A percentile compares a stretch with the other conserved stretches of the same genome.
Evolutionary conservation across 1,284 basidiomycete species (phyloP).

Genomic region (Ganoderma boninense): DNA sequence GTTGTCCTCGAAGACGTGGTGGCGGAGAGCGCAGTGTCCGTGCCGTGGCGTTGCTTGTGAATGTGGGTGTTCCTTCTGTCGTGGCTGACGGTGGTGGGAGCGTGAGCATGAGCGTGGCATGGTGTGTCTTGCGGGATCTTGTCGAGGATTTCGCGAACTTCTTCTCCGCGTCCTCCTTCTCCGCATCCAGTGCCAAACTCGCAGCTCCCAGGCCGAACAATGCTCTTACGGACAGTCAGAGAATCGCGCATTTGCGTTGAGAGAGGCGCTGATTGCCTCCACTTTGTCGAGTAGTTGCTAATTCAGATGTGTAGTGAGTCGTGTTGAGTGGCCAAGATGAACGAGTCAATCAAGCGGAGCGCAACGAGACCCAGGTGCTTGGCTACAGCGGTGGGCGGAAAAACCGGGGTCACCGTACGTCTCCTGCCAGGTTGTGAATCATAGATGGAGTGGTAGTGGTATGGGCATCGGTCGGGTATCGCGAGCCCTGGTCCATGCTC

Average conservation of each 20-base stretch:
- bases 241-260: slow-evolving; percentile 33
- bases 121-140: slow-evolving; percentile 37
- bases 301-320: slow-evolving; percentile 68
- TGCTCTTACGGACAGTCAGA: slow-evolving; percentile 53
- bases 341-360: slow-evolving; percentile 65
- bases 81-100: not conserved
- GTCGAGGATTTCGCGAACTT: slow-evolving; percentile 43
- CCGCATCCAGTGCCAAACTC: slow-evolving; percentile 61
- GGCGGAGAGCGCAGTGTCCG: not conserved
- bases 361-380: slow-evolving; percentile 70
- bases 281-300: slow-evolving; percentile 56
- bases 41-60: not conserved
- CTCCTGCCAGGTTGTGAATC: slow-evolving; percentile 79
- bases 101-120: not conserved
- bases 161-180: slow-evolving; percentile 52
- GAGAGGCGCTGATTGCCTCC: slow-evolving; percentile 37
- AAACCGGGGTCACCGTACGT: slow-evolving; percentile 77
- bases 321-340: slow-evolving; percentile 78
- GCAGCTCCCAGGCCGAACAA: slow-evolving; percentile 58
- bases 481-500: slow-evolving; percentile 62
- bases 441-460: slow-evolving; percentile 82
- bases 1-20: not conserved
- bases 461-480: slow-evolving; percentile 62
- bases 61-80: not conserved
- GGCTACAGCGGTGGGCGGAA: slow-evolving; percentile 72